A percentile compares a stretch with the other conserved stretches of the same genome.
Conservation (phyloP, 2,329 filamentous ascomycete species). For the Nannizziopsis barbatae region DNA sequence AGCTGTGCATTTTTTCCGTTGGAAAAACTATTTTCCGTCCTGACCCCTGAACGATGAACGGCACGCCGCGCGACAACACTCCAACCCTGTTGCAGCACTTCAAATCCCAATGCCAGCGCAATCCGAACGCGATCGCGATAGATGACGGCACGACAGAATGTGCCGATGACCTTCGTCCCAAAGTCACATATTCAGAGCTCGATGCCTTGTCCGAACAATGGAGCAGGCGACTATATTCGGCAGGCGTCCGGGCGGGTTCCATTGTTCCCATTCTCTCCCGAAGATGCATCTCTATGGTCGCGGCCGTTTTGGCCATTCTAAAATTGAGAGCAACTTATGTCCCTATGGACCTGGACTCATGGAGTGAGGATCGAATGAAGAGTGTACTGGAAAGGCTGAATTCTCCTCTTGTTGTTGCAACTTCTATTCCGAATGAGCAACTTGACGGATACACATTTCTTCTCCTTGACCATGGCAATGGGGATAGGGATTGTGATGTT, state of each 20-base stretch:
- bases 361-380: not conserved
- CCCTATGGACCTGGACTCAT: conserved; percentile 24
- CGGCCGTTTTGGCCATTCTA: conserved; percentile 32
- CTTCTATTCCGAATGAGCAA: not conserved
- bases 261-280: conserved; percentile 34
- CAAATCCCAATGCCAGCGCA: not conserved
- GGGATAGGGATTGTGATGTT: no score
- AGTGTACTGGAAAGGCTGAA: not conserved
- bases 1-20: no score
- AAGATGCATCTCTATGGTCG: conserved; percentile 34
- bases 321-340: conserved; percentile 35
- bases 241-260: conserved; percentile 32
- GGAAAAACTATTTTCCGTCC: no score
- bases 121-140: not conserved
- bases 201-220: conserved; percentile 29
- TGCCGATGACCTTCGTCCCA: conserved; percentile 2
- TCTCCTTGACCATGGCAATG: no score
- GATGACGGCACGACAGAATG: not conserved
- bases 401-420: not conserved
- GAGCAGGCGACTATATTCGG: conserved; percentile 26
- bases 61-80: no score
- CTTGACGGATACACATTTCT: no score
- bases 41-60: no score
- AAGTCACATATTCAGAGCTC: conserved; percentile 29
- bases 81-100: not conserved